Evolutionary conservation across 2,329 filamentous ascomycete species (phyloP).

Genomic region (Fusarium globosum): DNA sequence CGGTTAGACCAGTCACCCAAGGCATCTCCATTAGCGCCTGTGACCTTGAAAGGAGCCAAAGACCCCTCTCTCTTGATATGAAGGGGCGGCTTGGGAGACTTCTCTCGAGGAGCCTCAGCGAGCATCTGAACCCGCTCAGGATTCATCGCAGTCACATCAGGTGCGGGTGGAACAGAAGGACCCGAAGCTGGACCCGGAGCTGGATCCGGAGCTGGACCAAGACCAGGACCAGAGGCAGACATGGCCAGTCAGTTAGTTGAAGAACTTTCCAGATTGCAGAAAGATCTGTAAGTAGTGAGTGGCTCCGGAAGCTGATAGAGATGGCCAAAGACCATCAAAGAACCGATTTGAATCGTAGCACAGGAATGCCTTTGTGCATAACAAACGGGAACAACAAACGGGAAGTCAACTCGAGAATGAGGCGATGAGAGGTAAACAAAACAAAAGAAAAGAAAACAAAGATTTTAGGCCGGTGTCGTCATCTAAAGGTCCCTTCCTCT

Average conservation of each 20-base stretch:
- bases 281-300: not conserved
- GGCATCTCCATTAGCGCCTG: conserved; percentile 29
- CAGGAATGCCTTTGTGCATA: not conserved
- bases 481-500: not conserved
- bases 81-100: not conserved
- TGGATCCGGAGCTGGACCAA: not conserved
- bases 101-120: conserved; percentile 22
- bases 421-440: not conserved
- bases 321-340: not conserved
- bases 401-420: no score
- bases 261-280: not conserved
- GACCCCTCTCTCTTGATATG: conserved; percentile 18
- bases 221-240: not conserved
- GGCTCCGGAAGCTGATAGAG: not conserved
- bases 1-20: conserved; percentile 33
- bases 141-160: conserved; percentile 39
- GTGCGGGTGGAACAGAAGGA: not conserved
- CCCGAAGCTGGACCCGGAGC: not conserved
- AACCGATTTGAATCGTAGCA: not conserved
- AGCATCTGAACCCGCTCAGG: conserved; percentile 45
- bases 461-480: not conserved
- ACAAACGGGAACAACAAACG: not conserved
- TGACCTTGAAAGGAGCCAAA: conserved; percentile 1
- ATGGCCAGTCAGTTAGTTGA: not conserved
- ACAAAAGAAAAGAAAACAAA: not conserved